Percentiles rank a stretch among this genome's conserved stretches.
Evolutionary conservation across 2,329 filamentous ascomycete genomes (phyloP).

Genomic region (Aspergillus piperis): DNA sequence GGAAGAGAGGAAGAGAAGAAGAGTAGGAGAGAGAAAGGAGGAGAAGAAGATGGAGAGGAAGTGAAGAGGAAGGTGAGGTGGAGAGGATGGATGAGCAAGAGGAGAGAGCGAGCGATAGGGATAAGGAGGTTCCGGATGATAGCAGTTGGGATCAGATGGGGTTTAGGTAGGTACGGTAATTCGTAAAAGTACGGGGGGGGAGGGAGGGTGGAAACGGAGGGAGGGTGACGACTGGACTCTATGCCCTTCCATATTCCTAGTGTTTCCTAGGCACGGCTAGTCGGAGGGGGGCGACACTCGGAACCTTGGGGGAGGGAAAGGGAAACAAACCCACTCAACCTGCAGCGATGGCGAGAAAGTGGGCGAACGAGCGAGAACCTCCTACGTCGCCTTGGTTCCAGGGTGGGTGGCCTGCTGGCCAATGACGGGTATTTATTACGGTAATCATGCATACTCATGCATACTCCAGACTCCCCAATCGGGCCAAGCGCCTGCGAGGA

Average conservation of each 20-base stretch:
- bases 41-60: constrained; percentile 21
- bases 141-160: constrained; percentile 9
- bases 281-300: constrained; percentile 18
- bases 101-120: constrained; percentile 2
- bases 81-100: constrained; percentile 13
- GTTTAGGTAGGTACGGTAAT: constrained; percentile 1
- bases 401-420: constrained; percentile 1
- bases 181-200: background rate
- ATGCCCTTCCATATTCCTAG: too few species aligned
- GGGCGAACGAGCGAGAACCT: constrained; percentile 27
- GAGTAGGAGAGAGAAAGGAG: constrained; percentile 21
- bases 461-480: background rate
- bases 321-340: constrained; percentile 10
- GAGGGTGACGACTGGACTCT: background rate
- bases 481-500: constrained; percentile 1
- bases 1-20: constrained; percentile 14
- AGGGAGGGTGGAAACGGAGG: background rate
- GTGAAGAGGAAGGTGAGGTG: constrained; percentile 17
- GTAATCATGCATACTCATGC: constrained; percentile 12
- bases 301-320: constrained; percentile 20
- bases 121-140: constrained; percentile 15
- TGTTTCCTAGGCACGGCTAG: background rate
- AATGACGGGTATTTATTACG: constrained; percentile 17
- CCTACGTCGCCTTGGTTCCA: constrained; percentile 15
- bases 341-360: constrained; percentile 18